These are phyloP conservation scores for Pseudogymnoascus sp. DNA, from an alignment of 2,329 filamentous ascomycete genomes.

Conservation along the genomic window DNA sequence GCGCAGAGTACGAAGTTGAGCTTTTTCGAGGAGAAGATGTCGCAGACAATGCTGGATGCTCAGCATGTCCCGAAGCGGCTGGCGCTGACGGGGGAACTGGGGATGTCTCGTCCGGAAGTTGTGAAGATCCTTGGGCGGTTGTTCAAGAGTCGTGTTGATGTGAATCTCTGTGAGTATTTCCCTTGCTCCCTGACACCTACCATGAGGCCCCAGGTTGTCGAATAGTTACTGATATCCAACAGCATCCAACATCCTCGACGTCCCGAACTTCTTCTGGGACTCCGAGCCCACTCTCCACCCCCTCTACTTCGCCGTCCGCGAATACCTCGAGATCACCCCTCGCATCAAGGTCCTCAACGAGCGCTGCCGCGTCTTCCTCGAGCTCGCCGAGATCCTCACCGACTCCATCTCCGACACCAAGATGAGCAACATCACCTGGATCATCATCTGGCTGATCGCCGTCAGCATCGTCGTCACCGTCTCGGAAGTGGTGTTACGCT, in stretches of 20 bases:
- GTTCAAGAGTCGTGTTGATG: conserved; percentile 91
- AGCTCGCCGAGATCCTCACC: conserved; percentile 88
- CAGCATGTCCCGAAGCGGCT: conserved; percentile 86
- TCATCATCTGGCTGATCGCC: conserved; percentile 88
- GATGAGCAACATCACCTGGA: conserved; percentile 96
- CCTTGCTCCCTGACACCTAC: neutral
- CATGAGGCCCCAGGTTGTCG: neutral
- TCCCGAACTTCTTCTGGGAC: conserved; percentile 98
- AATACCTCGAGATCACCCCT: conserved; percentile 95
- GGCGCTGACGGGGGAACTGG: conserved; percentile 79
- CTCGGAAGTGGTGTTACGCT: conserved; percentile 79
- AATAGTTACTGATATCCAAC: conserved; percentile 16
- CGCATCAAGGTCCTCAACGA: conserved; percentile 96
- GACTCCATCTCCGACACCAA: conserved; percentile 90
- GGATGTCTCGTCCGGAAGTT: conserved; percentile 86
- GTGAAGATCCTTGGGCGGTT: conserved; percentile 83
- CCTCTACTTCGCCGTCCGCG: conserved; percentile 85
- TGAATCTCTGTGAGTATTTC: conserved; percentile 76
- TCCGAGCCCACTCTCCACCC: conserved; percentile 91
- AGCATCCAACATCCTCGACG: conserved; percentile 94
- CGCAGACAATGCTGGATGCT: conserved; percentile 83
- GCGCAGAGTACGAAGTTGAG: conserved; percentile 94
- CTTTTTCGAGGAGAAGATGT: conserved; percentile 95
- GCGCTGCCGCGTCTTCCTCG: conserved; percentile 89
- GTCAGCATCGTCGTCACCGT: conserved; percentile 87